Evolutionary conservation across 1,284 basidiomycete species (phyloP).

Genomic region (Marasmius sp.): DNA sequence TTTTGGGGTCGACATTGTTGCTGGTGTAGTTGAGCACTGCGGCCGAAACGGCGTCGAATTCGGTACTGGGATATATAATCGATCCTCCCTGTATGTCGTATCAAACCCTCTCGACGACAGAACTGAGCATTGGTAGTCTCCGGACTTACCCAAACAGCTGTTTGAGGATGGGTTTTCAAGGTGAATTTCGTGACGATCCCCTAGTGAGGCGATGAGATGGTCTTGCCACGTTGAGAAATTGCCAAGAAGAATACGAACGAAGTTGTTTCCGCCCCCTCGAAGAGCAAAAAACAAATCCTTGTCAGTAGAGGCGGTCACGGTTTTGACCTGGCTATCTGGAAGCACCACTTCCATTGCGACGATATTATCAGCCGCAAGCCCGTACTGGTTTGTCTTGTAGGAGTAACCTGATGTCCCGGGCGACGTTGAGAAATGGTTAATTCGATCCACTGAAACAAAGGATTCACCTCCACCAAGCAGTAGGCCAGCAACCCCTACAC

Average conservation of each 20-base stretch:
- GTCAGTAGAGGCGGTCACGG: slow-evolving; percentile 36
- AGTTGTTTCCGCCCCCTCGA: slow-evolving; percentile 1
- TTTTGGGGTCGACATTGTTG: not conserved
- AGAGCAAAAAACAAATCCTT: slow-evolving; percentile 48
- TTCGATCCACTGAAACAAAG: not conserved
- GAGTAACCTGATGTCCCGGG: slow-evolving; percentile 43
- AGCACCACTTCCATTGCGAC: slow-evolving; percentile 46
- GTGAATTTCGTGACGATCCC: slow-evolving; percentile 11
- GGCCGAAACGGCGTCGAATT: not conserved
- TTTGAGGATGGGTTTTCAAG: slow-evolving; percentile 27
- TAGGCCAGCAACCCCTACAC: slow-evolving; percentile 49
- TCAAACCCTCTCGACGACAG: not conserved
- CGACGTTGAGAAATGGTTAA: not conserved
- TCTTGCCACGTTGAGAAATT: not conserved
- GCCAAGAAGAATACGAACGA: not conserved
- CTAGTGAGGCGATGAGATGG: not conserved
- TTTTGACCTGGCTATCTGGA: slow-evolving; percentile 42
- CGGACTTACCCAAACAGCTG: slow-evolving; percentile 42
- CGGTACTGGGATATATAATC: not conserved
- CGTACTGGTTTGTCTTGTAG: slow-evolving; percentile 50
- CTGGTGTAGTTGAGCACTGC: not conserved
- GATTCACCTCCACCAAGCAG: slow-evolving; percentile 43
- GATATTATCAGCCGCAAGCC: slow-evolving; percentile 51
- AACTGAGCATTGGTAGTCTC: not conserved
- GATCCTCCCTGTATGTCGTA: not conserved